A percentile compares a stretch with the other conserved stretches of the same genome.
Conservation (phyloP, 1,284 basidiomycete genomes). For the Porodaedalea pini region DNA sequence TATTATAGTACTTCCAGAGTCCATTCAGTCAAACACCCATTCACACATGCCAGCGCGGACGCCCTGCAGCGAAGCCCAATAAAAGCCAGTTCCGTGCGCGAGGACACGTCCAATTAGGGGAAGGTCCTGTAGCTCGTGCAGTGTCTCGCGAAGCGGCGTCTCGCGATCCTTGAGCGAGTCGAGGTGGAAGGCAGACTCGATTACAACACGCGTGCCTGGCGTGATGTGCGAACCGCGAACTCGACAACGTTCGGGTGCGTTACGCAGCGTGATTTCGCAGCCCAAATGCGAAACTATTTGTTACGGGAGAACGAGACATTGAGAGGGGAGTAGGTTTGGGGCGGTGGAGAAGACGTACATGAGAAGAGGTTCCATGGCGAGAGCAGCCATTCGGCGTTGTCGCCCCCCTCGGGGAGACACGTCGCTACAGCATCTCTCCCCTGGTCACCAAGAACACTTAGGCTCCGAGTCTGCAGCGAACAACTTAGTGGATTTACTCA, state of each 20-base stretch:
- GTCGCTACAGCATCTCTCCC: slow-evolving; percentile 27
- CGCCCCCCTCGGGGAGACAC: slow-evolving; percentile 27
- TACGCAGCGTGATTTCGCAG: slow-evolving; percentile 22
- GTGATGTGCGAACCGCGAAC: slow-evolving; percentile 23
- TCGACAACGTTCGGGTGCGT: slow-evolving; percentile 17
- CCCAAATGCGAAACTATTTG: slow-evolving; percentile 23
- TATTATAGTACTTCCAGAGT: too few species aligned
- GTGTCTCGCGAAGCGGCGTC: slow-evolving; percentile 6
- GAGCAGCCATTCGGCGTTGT: slow-evolving; percentile 23
- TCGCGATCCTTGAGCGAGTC: slow-evolving; percentile 8
- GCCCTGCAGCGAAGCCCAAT: slow-evolving; percentile 24
- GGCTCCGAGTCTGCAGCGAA: neutral
- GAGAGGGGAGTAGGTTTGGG: neutral
- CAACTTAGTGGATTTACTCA: slow-evolving; percentile 7
- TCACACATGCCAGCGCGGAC: slow-evolving; percentile 22
- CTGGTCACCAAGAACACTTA: slow-evolving; percentile 12
- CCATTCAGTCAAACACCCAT: slow-evolving; percentile 22
- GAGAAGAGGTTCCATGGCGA: slow-evolving; percentile 27
- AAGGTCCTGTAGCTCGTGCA: slow-evolving; percentile 13
- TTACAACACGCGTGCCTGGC: slow-evolving; percentile 23
- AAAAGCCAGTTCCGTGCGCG: slow-evolving; percentile 24
- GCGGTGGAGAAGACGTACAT: slow-evolving; percentile 21
- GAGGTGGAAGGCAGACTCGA: slow-evolving; percentile 21
- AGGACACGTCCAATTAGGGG: slow-evolving; percentile 24
- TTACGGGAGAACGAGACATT: neutral